Conservation (phyloP, 2,329 filamentous ascomycete species). For the Colletotrichum spaethianum region DNA sequence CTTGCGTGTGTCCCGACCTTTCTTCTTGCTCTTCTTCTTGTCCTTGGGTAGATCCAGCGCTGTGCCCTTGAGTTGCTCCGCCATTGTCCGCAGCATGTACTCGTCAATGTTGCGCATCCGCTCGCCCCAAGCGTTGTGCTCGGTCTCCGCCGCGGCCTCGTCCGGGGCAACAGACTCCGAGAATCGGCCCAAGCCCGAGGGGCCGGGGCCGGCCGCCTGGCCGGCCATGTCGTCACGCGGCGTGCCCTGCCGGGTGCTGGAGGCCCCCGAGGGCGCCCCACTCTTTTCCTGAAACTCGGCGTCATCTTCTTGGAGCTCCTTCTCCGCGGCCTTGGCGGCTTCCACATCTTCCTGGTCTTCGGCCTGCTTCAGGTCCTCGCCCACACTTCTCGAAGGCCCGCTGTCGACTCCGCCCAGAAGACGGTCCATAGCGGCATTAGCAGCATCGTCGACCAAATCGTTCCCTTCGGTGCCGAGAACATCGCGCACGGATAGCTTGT, state of each 20-base stretch:
- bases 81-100: slow-evolving; percentile 81
- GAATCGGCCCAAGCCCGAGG: slow-evolving; percentile 55
- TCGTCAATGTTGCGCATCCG: slow-evolving; percentile 77
- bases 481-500: slow-evolving; percentile 81
- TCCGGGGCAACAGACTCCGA: slow-evolving; percentile 53
- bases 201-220: slow-evolving; percentile 47
- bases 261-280: slow-evolving; percentile 61
- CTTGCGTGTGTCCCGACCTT: slow-evolving; percentile 71
- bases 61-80: slow-evolving; percentile 70
- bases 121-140: slow-evolving; percentile 72
- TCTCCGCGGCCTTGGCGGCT: slow-evolving; percentile 89
- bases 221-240: slow-evolving; percentile 58
- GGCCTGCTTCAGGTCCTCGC: slow-evolving; percentile 85
- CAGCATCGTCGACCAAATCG: slow-evolving; percentile 74
- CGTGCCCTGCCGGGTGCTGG: slow-evolving; percentile 66
- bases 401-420: slow-evolving; percentile 79
- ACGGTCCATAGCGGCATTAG: slow-evolving; percentile 86
- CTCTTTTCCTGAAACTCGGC: slow-evolving; percentile 84
- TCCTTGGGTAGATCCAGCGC: slow-evolving; percentile 75
- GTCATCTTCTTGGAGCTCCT: slow-evolving; percentile 89
- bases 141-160: slow-evolving; percentile 57
- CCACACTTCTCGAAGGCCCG: slow-evolving; percentile 73
- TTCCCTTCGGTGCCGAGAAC: slow-evolving; percentile 72
- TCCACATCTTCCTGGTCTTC: slow-evolving; percentile 94
- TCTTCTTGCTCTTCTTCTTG: slow-evolving; percentile 74